These are phyloP conservation scores for Globisporangium parvum DNA, from an alignment of 352 stramenopile species.

Conservation along the genomic window DNA sequence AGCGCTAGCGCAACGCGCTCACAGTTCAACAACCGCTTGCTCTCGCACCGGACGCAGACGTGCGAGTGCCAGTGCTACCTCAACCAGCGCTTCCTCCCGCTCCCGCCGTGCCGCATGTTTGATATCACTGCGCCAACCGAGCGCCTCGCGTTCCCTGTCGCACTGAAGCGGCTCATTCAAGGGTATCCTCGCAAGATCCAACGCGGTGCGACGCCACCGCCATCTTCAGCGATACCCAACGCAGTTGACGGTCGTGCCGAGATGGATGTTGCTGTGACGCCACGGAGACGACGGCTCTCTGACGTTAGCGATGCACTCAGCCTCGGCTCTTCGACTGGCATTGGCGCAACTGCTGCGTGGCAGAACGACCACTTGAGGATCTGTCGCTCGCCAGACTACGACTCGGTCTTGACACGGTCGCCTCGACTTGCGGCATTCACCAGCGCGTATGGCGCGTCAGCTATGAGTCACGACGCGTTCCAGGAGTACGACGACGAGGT, in stretches of 20 bases:
- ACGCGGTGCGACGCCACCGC: background rate
- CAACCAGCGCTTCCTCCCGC: conserved; percentile 44
- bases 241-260: too few species aligned
- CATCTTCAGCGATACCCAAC: background rate
- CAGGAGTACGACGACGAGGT: conserved; percentile 66
- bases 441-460: conserved; percentile 25
- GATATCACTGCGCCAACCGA: conserved; percentile 44
- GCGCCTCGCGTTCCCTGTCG: conserved; percentile 44
- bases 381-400: conserved; percentile 44
- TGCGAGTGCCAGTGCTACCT: conserved; percentile 42
- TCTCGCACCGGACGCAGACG: conserved; percentile 25
- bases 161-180: conserved; percentile 47
- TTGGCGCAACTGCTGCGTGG: conserved; percentile 1
- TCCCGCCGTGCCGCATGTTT: conserved; percentile 74
- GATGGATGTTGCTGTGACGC: too few species aligned
- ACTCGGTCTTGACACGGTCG: conserved; percentile 12
- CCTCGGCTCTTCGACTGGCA: conserved; percentile 2
- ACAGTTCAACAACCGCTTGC: conserved; percentile 13
- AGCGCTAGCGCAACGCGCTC: background rate
- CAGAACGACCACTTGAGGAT: conserved; percentile 31
- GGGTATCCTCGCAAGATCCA: background rate
- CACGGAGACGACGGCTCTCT: conserved; percentile 9
- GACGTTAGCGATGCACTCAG: conserved; percentile 16
- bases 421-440: conserved; percentile 17
- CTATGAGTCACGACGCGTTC: conserved; percentile 35